phyloP scores from a whole-genome alignment of 495 filamentous ascomycete genomes.

The Podospora didyma region DNA sequence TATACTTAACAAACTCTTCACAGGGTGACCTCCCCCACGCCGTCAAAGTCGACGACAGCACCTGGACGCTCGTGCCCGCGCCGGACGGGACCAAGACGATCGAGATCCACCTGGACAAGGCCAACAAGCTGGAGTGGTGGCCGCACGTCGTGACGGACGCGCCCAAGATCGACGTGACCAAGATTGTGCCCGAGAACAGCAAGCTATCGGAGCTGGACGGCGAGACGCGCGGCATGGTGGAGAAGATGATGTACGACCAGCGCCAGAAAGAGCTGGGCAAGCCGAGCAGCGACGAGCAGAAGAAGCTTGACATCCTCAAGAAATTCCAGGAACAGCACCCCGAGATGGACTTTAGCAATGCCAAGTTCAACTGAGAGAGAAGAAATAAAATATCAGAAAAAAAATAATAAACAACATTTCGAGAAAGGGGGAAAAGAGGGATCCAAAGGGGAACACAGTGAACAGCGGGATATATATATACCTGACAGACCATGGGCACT shows the following conservation, averaged over 20 bases:
- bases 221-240: slow-evolving; percentile 94
- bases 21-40: slow-evolving; percentile 83
- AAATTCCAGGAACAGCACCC: slow-evolving; percentile 74
- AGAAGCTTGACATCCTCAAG: slow-evolving; percentile 86
- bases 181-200: slow-evolving; percentile 89
- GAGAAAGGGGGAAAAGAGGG: too few relatives aligned
- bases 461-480: too few relatives aligned
- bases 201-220: slow-evolving; percentile 90
- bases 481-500: too few relatives aligned
- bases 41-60: slow-evolving; percentile 78
- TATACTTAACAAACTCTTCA: not conserved
- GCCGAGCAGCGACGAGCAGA: slow-evolving; percentile 85
- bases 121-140: slow-evolving; percentile 99
- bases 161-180: slow-evolving; percentile 86
- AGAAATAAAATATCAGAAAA: slow-evolving; percentile 8
- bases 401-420: not conserved
- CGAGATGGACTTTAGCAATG: slow-evolving; percentile 83
- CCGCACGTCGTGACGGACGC: slow-evolving; percentile 79
- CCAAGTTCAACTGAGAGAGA: slow-evolving; percentile 57
- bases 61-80: slow-evolving; percentile 83
- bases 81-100: slow-evolving; percentile 62
- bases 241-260: slow-evolving; percentile 99
- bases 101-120: slow-evolving; percentile 89
- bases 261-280: slow-evolving; percentile 88
- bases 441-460: too few relatives aligned